These are phyloP conservation scores for Petunia axillaris DNA, from an alignment of 257 asterid species.

Conservation along the genomic window DNA sequence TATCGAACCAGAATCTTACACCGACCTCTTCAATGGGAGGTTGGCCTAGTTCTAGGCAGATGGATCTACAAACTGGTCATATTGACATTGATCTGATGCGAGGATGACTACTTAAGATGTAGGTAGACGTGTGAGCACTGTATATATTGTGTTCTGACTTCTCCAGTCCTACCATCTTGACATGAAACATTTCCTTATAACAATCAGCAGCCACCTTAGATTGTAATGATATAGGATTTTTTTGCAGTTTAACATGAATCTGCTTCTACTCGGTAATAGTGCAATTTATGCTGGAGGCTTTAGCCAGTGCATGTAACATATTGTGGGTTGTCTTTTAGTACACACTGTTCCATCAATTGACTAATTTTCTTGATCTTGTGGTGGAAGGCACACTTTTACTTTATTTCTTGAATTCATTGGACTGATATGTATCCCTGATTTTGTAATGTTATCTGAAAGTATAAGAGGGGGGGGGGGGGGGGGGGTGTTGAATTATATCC, in stretches of 20 bases:
- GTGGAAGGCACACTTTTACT: neutral
- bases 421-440: neutral
- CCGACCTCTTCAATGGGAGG: constrained; percentile 49
- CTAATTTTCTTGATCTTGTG: constrained; percentile 22
- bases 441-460: neutral
- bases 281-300: constrained; percentile 17
- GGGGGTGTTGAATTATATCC: too few relatives aligned
- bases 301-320: neutral
- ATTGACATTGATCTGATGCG: constrained; percentile 56
- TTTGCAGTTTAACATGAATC: constrained; percentile 33
- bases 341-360: constrained; percentile 30
- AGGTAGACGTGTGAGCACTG: constrained; percentile 35
- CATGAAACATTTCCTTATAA: neutral
- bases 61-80: constrained; percentile 38
- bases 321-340: constrained; percentile 21
- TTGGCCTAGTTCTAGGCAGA: constrained; percentile 56
- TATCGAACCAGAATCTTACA: constrained; percentile 49
- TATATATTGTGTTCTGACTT: constrained; percentile 37
- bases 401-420: neutral
- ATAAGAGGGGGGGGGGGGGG: too few relatives aligned
- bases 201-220: constrained; percentile 24
- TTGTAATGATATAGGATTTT: constrained; percentile 21
- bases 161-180: constrained; percentile 34
- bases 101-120: constrained; percentile 33
- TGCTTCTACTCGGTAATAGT: constrained; percentile 15